Percentiles rank a stretch among this genome's conserved stretches.
Conservation (phyloP, 164 flowering plant genomes). For the Dillenia turbinata region DNA sequence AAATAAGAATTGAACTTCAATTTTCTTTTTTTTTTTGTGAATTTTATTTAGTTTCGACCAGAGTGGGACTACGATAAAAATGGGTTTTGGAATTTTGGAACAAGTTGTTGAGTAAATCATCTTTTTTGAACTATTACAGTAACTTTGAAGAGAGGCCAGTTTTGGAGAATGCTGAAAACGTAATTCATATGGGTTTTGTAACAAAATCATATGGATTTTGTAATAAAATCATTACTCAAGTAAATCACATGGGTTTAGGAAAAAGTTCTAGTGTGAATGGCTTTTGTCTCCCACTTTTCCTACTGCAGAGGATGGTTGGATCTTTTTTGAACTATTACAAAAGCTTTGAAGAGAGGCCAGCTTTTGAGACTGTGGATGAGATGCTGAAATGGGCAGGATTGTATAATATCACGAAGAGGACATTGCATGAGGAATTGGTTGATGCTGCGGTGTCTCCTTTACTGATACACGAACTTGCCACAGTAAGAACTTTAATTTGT, state of each 20-base stretch:
- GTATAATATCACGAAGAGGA: conserved; percentile 51
- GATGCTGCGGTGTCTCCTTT: conserved; percentile 52
- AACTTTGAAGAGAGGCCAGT: conserved; percentile 60
- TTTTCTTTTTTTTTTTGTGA: too few species aligned
- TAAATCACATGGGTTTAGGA: too few species aligned
- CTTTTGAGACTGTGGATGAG: conserved; percentile 74
- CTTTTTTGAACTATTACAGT: conserved; percentile 63
- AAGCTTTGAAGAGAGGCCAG: conserved; percentile 56
- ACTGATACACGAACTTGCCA: conserved; percentile 75
- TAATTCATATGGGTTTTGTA: conserved; percentile 35
- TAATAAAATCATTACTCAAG: too few species aligned
- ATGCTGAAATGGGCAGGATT: conserved; percentile 89
- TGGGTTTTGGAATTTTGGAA: too few species aligned
- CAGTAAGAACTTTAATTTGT: conserved; percentile 40
- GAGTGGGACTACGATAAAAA: too few species aligned
- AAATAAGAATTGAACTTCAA: too few species aligned
- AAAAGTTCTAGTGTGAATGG: too few species aligned
- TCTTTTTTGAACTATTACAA: conserved; percentile 65
- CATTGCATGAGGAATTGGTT: conserved; percentile 58
- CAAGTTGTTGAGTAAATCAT: neutral
- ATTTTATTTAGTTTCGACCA: too few species aligned
- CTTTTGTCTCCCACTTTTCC: neutral
- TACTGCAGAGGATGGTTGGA: conserved; percentile 44
- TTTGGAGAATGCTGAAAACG: conserved; percentile 64
- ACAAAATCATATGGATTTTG: too few species aligned